These are phyloP conservation scores for Fusarium sp. DNA, from an alignment of 2,329 filamentous ascomycete genomes.

Conservation along the genomic window DNA sequence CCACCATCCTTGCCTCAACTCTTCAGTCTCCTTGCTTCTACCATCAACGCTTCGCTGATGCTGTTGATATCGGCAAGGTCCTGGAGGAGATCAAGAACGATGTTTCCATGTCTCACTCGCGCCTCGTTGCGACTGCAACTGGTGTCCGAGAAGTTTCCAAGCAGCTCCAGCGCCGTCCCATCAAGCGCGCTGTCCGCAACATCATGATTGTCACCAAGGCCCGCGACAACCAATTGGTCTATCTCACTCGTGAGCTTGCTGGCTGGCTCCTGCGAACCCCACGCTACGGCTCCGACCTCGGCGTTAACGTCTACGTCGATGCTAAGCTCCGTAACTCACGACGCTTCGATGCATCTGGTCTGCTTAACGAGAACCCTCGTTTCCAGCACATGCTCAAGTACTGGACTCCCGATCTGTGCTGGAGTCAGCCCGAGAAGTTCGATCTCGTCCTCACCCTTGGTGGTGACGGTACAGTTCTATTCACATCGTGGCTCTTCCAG, in stretches of 20 bases:
- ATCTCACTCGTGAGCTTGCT: constrained; percentile 86
- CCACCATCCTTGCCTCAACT: constrained; percentile 52
- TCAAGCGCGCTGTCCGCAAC: constrained; percentile 90
- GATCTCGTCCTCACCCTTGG: constrained; percentile 92
- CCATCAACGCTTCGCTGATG: constrained; percentile 95
- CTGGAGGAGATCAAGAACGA: constrained; percentile 92
- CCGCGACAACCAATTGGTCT: constrained; percentile 91
- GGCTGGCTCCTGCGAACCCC: constrained; percentile 90
- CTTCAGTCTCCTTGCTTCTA: constrained; percentile 97
- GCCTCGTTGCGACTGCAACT: constrained; percentile 93
- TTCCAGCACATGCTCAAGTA: constrained; percentile 90
- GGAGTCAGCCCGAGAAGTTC: constrained; percentile 92
- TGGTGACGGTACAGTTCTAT: constrained; percentile 87
- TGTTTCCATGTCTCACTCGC: constrained; percentile 91
- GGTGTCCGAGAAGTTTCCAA: constrained; percentile 95
- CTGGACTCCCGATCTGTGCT: constrained; percentile 97
- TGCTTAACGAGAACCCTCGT: constrained; percentile 79
- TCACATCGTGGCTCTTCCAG: constrained; percentile 93
- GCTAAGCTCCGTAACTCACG: constrained; percentile 90
- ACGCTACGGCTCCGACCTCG: constrained; percentile 88
- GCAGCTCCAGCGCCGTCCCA: constrained; percentile 90
- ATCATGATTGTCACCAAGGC: constrained; percentile 99
- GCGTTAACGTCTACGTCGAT: constrained; percentile 98
- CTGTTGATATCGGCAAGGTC: constrained; percentile 93
- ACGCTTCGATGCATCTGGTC: constrained; percentile 81